A percentile compares a stretch with the other conserved stretches of the same genome.
Conservation (phyloP, 2,329 filamentous ascomycete genomes). For the Diaporthe capsici region DNA sequence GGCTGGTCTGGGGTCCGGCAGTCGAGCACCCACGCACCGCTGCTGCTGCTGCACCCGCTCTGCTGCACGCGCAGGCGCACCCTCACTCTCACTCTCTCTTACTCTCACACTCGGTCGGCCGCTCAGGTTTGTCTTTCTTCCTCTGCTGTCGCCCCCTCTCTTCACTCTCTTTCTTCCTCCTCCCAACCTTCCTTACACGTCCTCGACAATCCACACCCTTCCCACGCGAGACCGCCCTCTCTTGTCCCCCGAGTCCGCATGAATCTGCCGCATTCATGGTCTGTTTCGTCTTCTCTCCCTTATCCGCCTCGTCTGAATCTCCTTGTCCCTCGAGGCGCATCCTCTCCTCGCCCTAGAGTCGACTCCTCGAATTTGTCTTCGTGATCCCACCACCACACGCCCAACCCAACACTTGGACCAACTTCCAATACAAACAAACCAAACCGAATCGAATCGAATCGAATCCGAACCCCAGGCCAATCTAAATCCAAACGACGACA, state of each 20-base stretch:
- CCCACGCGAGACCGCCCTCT: slow-evolving; percentile 28
- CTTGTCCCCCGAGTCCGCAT: slow-evolving; percentile 38
- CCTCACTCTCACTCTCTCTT: slow-evolving; percentile 24
- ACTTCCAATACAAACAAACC: slow-evolving; percentile 1
- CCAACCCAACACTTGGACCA: slow-evolving; percentile 41
- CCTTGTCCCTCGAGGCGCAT: slow-evolving; percentile 51
- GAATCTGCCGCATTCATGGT: slow-evolving; percentile 42
- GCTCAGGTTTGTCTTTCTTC: slow-evolving; percentile 39
- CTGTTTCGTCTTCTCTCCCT: slow-evolving; percentile 37
- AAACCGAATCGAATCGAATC: slow-evolving; percentile 24
- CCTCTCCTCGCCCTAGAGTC: slow-evolving; percentile 45
- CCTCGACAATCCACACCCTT: slow-evolving; percentile 37
- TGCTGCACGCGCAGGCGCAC: slow-evolving; percentile 26
- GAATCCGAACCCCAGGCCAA: slow-evolving; percentile 8
- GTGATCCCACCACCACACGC: slow-evolving; percentile 43
- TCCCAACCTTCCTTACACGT: slow-evolving; percentile 39
- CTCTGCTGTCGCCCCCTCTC: slow-evolving; percentile 40
- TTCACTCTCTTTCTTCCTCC: slow-evolving; percentile 38
- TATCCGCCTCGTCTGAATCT: slow-evolving; percentile 45
- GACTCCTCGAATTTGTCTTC: slow-evolving; percentile 44
- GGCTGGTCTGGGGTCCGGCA: slow-evolving; percentile 27
- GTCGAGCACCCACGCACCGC: slow-evolving; percentile 12
- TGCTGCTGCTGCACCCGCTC: slow-evolving; percentile 30
- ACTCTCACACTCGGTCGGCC: slow-evolving; percentile 28
- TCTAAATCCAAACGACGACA: not conserved